Evolutionary conservation across 225 moss, liverwort and hornwort species (phyloP), one percentile per base, ranked within the genome.

Genomic region (Polytrichum commune): DNA sequence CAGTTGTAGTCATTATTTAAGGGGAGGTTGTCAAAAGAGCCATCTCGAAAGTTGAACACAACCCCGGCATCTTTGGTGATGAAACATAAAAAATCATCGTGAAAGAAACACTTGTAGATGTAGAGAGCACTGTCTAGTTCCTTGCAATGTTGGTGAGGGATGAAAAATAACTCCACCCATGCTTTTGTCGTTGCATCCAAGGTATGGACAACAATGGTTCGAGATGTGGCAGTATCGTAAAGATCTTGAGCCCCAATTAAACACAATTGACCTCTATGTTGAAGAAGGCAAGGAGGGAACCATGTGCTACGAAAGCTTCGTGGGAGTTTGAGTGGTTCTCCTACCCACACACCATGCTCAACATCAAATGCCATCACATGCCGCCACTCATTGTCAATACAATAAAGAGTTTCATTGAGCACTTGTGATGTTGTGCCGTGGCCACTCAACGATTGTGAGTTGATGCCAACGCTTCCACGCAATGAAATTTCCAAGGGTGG

Each of bases 361-460:
- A 86, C 60, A 25, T 86, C 53, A 53, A 77, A 86, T 24, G 73
- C 80, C 75, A 86, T 83, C 25, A 83, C 80, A 73, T 83, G 80
- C 7, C 80, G 83, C 83, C 83, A 83, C 73, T 80, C 83, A 65
- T 83, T 86, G 78, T 86, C 86, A 23, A 83, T 77, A 65, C 83
- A 83, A 72, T 83, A 86, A 69, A 83, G 82, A 29, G 56, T 70
- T 72, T 72, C 77, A 67, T 75, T 73, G 70, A 86, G 65, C 20
- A 86, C 73, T 67, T 86, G 86, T 23, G 86, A 86, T 32, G 86
- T 86, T 19, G 83, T 83, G 69, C 83, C 86, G 54, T 82, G 83
- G 68, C 83, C 86, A 60, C 86, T 80, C 55, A 83, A 68, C 19
- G 80, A 86, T 53, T 86, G 86, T 27, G 86, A 83, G 28, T 86